Percentiles rank a stretch among this genome's conserved stretches.
Conservation (phyloP, 192 early-diverging fungal species). For the Backusella macrospora region DNA sequence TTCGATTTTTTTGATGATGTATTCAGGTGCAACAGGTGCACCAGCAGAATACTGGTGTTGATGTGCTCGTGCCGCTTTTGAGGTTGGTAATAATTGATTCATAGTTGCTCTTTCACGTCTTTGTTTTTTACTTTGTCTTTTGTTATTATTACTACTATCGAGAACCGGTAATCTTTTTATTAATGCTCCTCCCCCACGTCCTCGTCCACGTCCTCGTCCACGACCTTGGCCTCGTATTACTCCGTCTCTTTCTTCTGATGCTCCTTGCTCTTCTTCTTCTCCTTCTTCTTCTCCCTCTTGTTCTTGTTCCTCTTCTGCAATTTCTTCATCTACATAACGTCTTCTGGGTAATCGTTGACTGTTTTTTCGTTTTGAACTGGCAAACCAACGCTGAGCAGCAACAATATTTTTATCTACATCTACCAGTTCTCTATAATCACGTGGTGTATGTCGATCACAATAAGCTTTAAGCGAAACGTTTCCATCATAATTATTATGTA, state of each 20-base stretch:
- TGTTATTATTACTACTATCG: not conserved
- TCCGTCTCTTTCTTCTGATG: slow-evolving; percentile 5
- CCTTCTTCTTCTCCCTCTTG: slow-evolving; percentile 22
- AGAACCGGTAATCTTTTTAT: no score
- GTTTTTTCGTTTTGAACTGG: not conserved
- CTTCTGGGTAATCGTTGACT: slow-evolving; percentile 26
- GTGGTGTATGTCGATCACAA: slow-evolving; percentile 92
- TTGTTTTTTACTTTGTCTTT: not conserved
- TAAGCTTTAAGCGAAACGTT: slow-evolving; percentile 66
- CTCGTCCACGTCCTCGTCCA: no score
- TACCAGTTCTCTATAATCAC: slow-evolving; percentile 54
- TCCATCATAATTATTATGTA: slow-evolving; percentile 61
- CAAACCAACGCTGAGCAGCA: slow-evolving; percentile 39
- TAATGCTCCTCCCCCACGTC: no score
- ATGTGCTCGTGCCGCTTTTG: slow-evolving; percentile 60
- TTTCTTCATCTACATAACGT: slow-evolving; percentile 41
- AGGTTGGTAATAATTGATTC: slow-evolving; percentile 38
- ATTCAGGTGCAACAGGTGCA: slow-evolving; percentile 64
- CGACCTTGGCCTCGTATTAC: no score
- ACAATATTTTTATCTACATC: slow-evolving; percentile 44
- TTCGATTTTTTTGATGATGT: slow-evolving; percentile 55
- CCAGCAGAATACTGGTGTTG: slow-evolving; percentile 65
- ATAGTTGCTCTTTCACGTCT: not conserved
- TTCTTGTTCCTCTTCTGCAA: slow-evolving; percentile 19
- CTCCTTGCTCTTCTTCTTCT: slow-evolving; percentile 42